Evolutionary conservation across 2,329 filamentous ascomycete genomes (phyloP), one percentile per base, ranked within the genome.

Genomic region (Aspergillus phoenicis): DNA sequence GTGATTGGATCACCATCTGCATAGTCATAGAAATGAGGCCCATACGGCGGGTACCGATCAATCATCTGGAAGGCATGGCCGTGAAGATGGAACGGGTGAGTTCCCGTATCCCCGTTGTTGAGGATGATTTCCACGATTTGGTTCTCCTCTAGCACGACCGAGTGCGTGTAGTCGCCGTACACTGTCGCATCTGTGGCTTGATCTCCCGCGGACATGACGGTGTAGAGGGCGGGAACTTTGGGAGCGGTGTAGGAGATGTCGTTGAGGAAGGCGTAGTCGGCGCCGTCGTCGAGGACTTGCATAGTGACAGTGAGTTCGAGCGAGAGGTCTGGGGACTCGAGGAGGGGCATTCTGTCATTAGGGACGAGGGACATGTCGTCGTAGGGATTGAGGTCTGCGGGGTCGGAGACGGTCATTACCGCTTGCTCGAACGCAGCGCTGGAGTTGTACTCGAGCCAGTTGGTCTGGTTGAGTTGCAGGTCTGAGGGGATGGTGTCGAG

Each of bases 311-410:
- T 94, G 0, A 96, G 81, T 0, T 88, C 87, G 0, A 91, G 91
- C 0, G 55, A 59, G 11, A 63, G 11, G 39, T 89, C 86, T 0
- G 90, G 87, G 7, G 86, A 78, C 1, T 83, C 81, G 5, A 88
- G 82, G 2, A 89, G 78, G 8, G 82, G 77, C 74, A 86, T 78
- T 49, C 85, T 83, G 70, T 96, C 91, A 58, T 84, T 81, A 0
- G 93, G 90, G 0, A 89, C 82, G 0, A 96, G 83, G 0, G 77
- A 82, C 64, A 90, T 86, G 71, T 96, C 92, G 69, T 96, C 91
- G 62, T 89, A 89, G 0, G 87, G 83, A 17, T 88, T 78, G 48
- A 92, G 87, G 3, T 85, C 83, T 52, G 66, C 65, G 5, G 70
- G 58, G 17, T 47, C 58, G 1, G 66, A 65, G 11, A 72, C 68